These are phyloP conservation scores for Didymella keratinophila DNA, from an alignment of 2,329 filamentous ascomycete genomes.

Conservation along the genomic window DNA sequence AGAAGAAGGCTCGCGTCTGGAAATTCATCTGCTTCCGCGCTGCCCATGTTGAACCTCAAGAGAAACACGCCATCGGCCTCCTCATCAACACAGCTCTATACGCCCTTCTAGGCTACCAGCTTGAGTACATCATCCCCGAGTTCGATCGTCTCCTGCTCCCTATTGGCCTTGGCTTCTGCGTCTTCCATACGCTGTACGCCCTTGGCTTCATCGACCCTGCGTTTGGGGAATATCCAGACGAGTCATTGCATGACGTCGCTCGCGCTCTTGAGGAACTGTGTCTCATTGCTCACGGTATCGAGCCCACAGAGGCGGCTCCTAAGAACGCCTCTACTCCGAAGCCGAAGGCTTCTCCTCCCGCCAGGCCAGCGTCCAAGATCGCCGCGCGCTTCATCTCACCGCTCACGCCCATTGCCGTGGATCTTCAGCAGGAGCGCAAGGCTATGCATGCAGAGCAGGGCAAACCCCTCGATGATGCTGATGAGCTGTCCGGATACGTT, in stretches of 20 bases:
- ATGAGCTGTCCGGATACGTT: not conserved
- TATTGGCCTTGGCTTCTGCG: slow-evolving; percentile 1
- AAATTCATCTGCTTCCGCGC: not conserved
- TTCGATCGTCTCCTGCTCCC: slow-evolving; percentile 6
- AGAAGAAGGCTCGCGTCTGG: not conserved
- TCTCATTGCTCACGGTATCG: not conserved
- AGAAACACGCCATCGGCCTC: not conserved
- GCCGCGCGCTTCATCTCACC: slow-evolving; percentile 10
- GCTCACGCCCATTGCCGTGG: slow-evolving; percentile 10
- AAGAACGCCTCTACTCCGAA: not conserved
- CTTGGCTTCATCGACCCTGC: not conserved
- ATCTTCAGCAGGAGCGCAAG: slow-evolving; percentile 10
- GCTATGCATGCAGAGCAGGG: slow-evolving; percentile 4
- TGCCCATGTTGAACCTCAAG: not conserved
- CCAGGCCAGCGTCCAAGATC: slow-evolving; percentile 8
- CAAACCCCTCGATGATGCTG: not conserved
- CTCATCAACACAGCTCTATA: slow-evolving; percentile 4
- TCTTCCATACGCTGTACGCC: not conserved
- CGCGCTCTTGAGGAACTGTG: not conserved
- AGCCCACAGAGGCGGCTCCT: not conserved
- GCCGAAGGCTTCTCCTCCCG: not conserved
- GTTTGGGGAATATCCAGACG: not conserved
- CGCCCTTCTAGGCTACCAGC: not conserved
- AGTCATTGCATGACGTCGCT: not conserved
- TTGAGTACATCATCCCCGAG: slow-evolving; percentile 6